A percentile compares a stretch with the other conserved stretches of the same genome.
These are phyloP conservation scores for Daldinia childiae DNA, from an alignment of 495 filamentous ascomycete species.

Conservation along the genomic window DNA sequence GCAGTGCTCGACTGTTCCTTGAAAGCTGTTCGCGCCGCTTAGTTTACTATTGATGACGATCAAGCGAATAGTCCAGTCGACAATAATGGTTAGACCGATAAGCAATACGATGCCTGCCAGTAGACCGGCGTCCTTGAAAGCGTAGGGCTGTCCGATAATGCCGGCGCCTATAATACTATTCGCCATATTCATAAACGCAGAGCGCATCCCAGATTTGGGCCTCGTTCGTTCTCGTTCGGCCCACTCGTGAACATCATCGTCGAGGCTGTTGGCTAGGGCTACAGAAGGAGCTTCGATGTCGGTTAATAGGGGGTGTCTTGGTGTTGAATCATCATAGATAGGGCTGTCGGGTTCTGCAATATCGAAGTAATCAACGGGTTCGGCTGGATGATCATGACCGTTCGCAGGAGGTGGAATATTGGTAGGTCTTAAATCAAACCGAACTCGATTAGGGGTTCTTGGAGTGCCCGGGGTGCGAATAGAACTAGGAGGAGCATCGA, in stretches of 20 bases:
- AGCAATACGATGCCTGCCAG: slow-evolving; percentile 80
- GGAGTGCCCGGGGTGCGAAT: slow-evolving; percentile 68
- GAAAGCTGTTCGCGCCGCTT: slow-evolving; percentile 89
- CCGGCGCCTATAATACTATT: slow-evolving; percentile 98
- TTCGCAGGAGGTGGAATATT: slow-evolving; percentile 50
- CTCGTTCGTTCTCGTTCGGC: slow-evolving; percentile 55
- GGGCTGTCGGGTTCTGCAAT: slow-evolving; percentile 56
- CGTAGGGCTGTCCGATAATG: slow-evolving; percentile 97
- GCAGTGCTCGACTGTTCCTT: slow-evolving; percentile 92
- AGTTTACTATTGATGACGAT: slow-evolving; percentile 97
- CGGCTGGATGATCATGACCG: slow-evolving; percentile 45
- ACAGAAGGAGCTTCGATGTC: slow-evolving; percentile 88
- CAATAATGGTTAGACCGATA: slow-evolving; percentile 77
- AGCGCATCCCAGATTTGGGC: slow-evolving; percentile 59
- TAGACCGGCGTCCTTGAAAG: slow-evolving; percentile 89
- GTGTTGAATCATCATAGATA: slow-evolving; percentile 46
- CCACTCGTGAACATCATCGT: slow-evolving; percentile 53
- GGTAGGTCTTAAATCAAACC: slow-evolving; percentile 77
- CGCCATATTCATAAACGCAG: slow-evolving; percentile 97
- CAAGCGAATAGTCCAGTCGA: slow-evolving; percentile 96
- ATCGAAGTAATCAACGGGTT: slow-evolving; percentile 49
- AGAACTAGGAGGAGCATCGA: slow-evolving; percentile 24
- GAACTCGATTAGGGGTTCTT: slow-evolving; percentile 84
- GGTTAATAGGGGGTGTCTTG: slow-evolving; percentile 77
- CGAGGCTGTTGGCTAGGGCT: slow-evolving; percentile 69